These are phyloP conservation scores for Plasmodium fragile DNA, from an alignment of 169 alveolate genomes.

Conservation along the genomic window DNA sequence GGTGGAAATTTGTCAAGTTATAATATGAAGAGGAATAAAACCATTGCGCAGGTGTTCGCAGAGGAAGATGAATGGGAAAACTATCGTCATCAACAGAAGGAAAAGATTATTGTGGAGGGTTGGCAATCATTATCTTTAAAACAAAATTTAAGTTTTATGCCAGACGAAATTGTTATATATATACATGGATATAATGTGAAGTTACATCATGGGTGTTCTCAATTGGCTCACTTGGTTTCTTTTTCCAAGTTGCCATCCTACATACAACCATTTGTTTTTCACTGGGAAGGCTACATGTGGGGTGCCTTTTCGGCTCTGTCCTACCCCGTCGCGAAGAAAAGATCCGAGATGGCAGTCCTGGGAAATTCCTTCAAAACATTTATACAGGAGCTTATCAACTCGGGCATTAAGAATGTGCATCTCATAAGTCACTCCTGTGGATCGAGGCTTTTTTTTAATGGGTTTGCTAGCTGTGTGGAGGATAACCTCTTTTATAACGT, in stretches of 20 bases:
- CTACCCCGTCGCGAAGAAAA: slow-evolving; percentile 80
- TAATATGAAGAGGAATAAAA: slow-evolving; percentile 46
- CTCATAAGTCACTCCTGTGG: slow-evolving; percentile 88
- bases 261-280: slow-evolving; percentile 87
- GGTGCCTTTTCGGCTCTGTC: slow-evolving; percentile 85
- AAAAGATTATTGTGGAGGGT: slow-evolving; percentile 80
- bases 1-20: slow-evolving; percentile 18
- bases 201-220: slow-evolving; percentile 87
- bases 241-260: slow-evolving; percentile 88
- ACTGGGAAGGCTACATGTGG: slow-evolving; percentile 88
- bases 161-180: slow-evolving; percentile 89
- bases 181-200: slow-evolving; percentile 92
- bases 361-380: slow-evolving; percentile 82
- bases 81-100: slow-evolving; percentile 76
- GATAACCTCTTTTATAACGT: slow-evolving; percentile 62
- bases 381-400: slow-evolving; percentile 73
- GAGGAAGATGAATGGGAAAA: slow-evolving; percentile 89
- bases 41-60: slow-evolving; percentile 80
- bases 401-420: slow-evolving; percentile 83
- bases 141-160: slow-evolving; percentile 78
- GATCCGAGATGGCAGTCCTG: slow-evolving; percentile 77
- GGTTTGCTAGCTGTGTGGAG: slow-evolving; percentile 76
- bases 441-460: slow-evolving; percentile 86
- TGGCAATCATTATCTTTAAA: slow-evolving; percentile 85
- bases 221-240: slow-evolving; percentile 86